Conservation (phyloP, 352 stramenopile genomes). For the Globisporangium camurandrum region DNA sequence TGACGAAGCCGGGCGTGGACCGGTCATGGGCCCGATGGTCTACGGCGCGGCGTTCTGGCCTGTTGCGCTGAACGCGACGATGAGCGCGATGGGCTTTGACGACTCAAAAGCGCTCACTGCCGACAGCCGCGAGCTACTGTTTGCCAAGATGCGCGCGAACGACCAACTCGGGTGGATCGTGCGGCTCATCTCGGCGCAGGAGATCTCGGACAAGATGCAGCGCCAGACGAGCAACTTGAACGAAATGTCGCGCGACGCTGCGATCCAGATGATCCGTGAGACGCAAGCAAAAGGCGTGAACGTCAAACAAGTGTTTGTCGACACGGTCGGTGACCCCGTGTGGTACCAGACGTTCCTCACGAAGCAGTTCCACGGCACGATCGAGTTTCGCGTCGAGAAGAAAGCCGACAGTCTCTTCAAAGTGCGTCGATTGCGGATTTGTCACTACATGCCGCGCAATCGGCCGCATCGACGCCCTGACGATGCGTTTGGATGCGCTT, state of each 20-base stretch:
- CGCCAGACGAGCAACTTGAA: constrained; percentile 88
- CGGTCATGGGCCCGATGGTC: constrained; percentile 93
- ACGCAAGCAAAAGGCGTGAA: constrained; percentile 83
- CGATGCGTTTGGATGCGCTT: not conserved
- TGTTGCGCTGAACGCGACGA: constrained; percentile 50
- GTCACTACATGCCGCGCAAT: no score
- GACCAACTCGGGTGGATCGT: constrained; percentile 80
- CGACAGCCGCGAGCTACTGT: constrained; percentile 82
- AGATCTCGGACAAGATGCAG: constrained; percentile 95
- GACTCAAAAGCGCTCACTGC: constrained; percentile 92
- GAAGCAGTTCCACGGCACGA: constrained; percentile 82
- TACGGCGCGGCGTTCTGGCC: constrained; percentile 92
- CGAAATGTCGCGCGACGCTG: constrained; percentile 90
- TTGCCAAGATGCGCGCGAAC: constrained; percentile 82
- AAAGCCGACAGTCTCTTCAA: constrained; percentile 96
- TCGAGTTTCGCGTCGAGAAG: constrained; percentile 94
- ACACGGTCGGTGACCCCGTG: constrained; percentile 91
- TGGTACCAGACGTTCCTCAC: constrained; percentile 90
- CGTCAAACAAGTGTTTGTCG: constrained; percentile 89
- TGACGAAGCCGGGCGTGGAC: constrained; percentile 91
- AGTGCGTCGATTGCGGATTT: constrained; percentile 25
- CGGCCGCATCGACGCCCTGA: no score
- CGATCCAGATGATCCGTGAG: constrained; percentile 91
- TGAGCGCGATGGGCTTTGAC: constrained; percentile 88
- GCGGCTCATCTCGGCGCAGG: constrained; percentile 84